Evolutionary conservation across 257 asterid genomes (phyloP).

Genomic region (Fraxinus americana): DNA sequence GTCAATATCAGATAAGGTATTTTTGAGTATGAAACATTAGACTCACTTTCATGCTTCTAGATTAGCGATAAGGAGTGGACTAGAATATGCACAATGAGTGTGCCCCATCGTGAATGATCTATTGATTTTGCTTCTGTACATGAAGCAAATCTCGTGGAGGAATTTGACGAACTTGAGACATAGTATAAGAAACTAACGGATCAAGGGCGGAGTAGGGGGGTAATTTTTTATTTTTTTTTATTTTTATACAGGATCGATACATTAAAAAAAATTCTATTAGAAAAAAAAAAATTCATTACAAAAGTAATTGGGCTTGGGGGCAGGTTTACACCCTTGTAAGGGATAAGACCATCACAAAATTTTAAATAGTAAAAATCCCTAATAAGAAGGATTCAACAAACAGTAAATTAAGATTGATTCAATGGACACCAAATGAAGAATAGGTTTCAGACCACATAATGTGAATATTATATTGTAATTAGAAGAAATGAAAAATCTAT

Average conservation of each 20-base stretch:
- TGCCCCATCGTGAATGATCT: no score
- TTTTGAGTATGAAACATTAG: not conserved
- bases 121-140: no score
- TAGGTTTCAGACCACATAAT: not conserved
- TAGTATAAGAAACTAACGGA: no score
- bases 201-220: no score
- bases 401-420: not conserved
- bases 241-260: no score
- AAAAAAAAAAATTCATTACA: no score
- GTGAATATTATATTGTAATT: not conserved
- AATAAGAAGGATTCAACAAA: not conserved
- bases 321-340: no score
- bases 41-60: not conserved
- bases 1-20: not conserved
- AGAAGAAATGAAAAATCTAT: constrained; percentile 1
- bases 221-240: no score
- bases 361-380: not conserved
- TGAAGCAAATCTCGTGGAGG: not conserved
- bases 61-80: not conserved
- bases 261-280: no score
- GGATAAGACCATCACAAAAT: not conserved
- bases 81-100: no score
- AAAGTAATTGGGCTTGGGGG: no score
- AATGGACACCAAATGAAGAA: not conserved
- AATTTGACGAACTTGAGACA: not conserved